These are phyloP conservation scores for Boletus tomentosulus DNA, from an alignment of 768 basidiomycete genomes.

Conservation along the genomic window DNA sequence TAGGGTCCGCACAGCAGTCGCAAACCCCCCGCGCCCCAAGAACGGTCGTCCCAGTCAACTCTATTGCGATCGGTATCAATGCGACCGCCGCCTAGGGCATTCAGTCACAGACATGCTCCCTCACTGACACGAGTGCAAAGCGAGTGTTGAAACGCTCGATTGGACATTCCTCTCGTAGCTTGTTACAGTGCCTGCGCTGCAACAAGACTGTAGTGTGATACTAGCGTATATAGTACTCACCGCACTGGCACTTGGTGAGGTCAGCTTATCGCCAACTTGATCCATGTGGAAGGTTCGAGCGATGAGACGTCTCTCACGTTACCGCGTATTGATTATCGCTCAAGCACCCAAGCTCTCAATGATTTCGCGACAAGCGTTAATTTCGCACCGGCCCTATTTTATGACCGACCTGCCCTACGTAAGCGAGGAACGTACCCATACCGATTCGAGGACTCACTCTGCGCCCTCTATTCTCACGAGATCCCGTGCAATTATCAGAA, in stretches of 20 bases:
- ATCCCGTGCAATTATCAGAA: background rate
- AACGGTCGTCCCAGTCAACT: background rate
- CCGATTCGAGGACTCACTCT: background rate
- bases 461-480: slow-evolving; percentile 8
- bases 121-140: background rate
- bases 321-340: background rate
- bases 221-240: background rate
- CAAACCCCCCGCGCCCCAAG: background rate
- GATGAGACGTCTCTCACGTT: background rate
- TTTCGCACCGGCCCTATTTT: background rate
- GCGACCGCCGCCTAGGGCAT: background rate
- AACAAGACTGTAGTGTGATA: background rate
- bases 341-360: background rate
- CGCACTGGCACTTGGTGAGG: background rate
- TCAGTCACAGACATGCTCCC: background rate
- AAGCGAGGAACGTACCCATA: slow-evolving; percentile 4
- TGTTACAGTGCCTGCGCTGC: background rate
- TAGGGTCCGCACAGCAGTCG: background rate
- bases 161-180: background rate
- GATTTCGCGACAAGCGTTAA: background rate
- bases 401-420: background rate
- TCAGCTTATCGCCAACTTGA: background rate
- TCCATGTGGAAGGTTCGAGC: background rate
- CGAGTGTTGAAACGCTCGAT: background rate
- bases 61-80: background rate